These are phyloP conservation scores for Leishmania martiniquensis DNA, from an alignment of 208 protist species.

Conservation along the genomic window DNA sequence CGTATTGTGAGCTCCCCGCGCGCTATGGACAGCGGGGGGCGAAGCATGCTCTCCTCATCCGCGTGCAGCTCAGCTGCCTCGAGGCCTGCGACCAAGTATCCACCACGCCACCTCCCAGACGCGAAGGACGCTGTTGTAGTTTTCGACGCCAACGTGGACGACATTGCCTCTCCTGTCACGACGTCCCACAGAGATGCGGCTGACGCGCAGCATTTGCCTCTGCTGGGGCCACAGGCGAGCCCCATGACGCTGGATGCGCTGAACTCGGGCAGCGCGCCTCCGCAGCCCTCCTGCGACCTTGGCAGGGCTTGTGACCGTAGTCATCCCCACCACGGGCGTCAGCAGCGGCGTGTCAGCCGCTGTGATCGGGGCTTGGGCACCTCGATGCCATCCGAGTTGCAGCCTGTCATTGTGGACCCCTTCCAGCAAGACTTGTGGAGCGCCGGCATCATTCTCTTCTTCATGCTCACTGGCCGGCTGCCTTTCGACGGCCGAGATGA, in stretches of 20 bases:
- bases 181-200: not conserved
- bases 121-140: not conserved
- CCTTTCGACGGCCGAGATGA: slow-evolving; percentile 96
- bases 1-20: not conserved
- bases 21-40: not conserved
- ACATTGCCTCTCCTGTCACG: not conserved
- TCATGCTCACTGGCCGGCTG: slow-evolving; percentile 95
- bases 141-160: not conserved
- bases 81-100: not conserved
- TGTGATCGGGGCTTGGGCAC: not conserved
- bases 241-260: not conserved
- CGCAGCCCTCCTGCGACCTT: not conserved
- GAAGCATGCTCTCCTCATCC: not conserved
- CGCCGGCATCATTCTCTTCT: slow-evolving; percentile 92
- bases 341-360: not conserved
- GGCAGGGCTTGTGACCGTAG: slow-evolving; percentile 1
- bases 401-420: slow-evolving; percentile 55
- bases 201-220: not conserved
- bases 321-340: not conserved
- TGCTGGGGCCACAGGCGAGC: not conserved
- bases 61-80: slow-evolving; percentile 1
- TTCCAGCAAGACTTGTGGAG: slow-evolving; percentile 93
- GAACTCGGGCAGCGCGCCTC: not conserved
- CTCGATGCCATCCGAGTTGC: slow-evolving; percentile 14
- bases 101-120: not conserved